Evolutionary conservation across 345 rosid genomes (phyloP).

Genomic region (Salix purpurea): DNA sequence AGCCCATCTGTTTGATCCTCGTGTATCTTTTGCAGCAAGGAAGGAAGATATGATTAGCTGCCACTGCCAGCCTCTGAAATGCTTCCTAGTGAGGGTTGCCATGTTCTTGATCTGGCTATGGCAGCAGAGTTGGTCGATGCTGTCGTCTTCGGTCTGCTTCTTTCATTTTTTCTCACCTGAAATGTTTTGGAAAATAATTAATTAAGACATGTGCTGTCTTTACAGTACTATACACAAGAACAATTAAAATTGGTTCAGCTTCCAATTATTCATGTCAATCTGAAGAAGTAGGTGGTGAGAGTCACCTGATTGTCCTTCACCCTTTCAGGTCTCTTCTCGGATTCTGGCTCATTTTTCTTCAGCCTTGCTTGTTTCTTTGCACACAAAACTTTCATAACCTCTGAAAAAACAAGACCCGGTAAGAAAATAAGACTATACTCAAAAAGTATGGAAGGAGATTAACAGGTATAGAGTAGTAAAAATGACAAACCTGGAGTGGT

Average conservation of each 20-base stretch:
- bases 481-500: slow-evolving; percentile 54
- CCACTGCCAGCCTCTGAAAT: slow-evolving; percentile 61
- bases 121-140: slow-evolving; percentile 33
- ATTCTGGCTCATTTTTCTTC: slow-evolving; percentile 34
- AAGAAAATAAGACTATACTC: slow-evolving; percentile 2
- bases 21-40: slow-evolving; percentile 4
- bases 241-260: not conserved
- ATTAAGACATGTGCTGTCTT: not conserved
- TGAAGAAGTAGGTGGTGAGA: not conserved
- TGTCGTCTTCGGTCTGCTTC: slow-evolving; percentile 40
- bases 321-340: slow-evolving; percentile 19
- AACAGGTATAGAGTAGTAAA: not conserved
- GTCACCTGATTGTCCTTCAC: slow-evolving; percentile 38
- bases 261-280: not conserved
- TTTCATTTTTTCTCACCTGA: slow-evolving; percentile 55
- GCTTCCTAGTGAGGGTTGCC: slow-evolving; percentile 94
- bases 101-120: slow-evolving; percentile 51
- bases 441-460: not conserved
- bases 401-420: slow-evolving; percentile 28
- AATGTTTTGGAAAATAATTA: not conserved
- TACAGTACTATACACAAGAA: not conserved
- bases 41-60: slow-evolving; percentile 20
- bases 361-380: slow-evolving; percentile 70
- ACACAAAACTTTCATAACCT: slow-evolving; percentile 73
- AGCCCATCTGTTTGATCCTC: slow-evolving; percentile 6